Conservation (phyloP, 1,139 yeast genomes). For the Yamadazyma blattariae region DNA sequence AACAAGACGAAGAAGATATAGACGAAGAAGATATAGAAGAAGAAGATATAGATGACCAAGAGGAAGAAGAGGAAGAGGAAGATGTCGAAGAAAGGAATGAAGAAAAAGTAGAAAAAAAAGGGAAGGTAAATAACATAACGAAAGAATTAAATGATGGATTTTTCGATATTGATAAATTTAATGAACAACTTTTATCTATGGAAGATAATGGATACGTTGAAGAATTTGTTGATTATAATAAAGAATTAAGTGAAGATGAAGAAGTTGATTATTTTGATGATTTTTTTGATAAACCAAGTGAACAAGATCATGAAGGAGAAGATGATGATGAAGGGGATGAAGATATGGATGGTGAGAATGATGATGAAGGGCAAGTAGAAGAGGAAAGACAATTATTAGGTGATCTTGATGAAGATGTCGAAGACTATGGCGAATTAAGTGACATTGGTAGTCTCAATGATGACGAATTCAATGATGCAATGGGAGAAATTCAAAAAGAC, state of each 20-base stretch:
- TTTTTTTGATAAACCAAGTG: conserved; percentile 57
- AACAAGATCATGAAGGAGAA: conserved; percentile 11
- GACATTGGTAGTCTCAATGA: conserved; percentile 25
- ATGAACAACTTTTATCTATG: conserved; percentile 72
- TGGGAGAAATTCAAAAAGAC: conserved; percentile 57
- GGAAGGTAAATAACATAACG: conserved; percentile 19
- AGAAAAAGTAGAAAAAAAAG: conserved; percentile 12
- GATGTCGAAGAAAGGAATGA: conserved; percentile 20
- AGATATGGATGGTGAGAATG: conserved; percentile 32
- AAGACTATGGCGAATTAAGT: conserved; percentile 24
- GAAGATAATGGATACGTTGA: conserved; percentile 48
- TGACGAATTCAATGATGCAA: conserved; percentile 53
- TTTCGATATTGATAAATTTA: conserved; percentile 82
- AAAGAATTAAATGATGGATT: conserved; percentile 80
- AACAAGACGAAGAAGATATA: conserved; percentile 4
- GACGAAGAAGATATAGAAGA: conserved; percentile 6
- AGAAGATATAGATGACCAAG: conserved; percentile 5
- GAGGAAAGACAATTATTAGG: conserved; percentile 32
- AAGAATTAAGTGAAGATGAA: conserved; percentile 52
- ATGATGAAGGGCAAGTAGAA: conserved; percentile 21
- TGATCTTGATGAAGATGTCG: too few species aligned
- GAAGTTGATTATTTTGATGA: conserved; percentile 74
- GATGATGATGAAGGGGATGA: conserved; percentile 25
- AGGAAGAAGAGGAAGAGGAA: conserved; percentile 9
- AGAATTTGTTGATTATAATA: conserved; percentile 60